Percentiles rank a stretch among this genome's conserved stretches.
Evolutionary conservation across 208 protist species (phyloP).

Genomic region (Plasmodiophora brassicae): DNA sequence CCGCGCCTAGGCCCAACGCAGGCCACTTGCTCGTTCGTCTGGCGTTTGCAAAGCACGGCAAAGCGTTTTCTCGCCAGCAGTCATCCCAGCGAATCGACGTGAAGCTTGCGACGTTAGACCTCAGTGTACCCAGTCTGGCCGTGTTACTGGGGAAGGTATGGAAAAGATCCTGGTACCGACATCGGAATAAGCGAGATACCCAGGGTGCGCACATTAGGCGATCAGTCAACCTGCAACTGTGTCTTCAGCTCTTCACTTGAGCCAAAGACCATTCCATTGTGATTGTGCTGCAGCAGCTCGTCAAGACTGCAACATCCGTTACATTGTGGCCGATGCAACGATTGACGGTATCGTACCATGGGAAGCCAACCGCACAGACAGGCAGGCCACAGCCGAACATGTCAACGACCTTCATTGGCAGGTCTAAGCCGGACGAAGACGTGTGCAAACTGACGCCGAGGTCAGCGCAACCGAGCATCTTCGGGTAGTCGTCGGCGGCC

Average conservation of each 20-base stretch:
- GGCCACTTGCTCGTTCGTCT: background rate
- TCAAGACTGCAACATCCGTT: conserved; percentile 50
- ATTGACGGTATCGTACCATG: conserved; percentile 38
- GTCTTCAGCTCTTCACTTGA: conserved; percentile 24
- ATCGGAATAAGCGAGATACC: background rate
- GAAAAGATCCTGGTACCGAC: no score
- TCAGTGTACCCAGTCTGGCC: background rate
- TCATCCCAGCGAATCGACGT: background rate
- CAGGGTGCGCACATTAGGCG: background rate
- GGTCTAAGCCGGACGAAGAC: conserved; percentile 82
- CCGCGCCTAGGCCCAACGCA: no score
- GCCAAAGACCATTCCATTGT: conserved; percentile 53
- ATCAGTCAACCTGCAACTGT: conserved; percentile 6
- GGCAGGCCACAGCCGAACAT: conserved; percentile 87
- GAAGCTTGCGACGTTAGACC: background rate
- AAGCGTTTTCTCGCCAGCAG: background rate
- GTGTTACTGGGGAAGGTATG: background rate
- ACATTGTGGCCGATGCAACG: background rate
- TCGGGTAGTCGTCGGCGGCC: conserved; percentile 80
- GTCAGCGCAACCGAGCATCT: conserved; percentile 75
- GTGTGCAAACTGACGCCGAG: conserved; percentile 87
- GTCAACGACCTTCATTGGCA: conserved; percentile 95
- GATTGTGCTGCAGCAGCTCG: conserved; percentile 74
- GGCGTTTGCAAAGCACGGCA: background rate
- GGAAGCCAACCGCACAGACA: conserved; percentile 76